A percentile compares a stretch with the other conserved stretches of the same genome.
Evolutionary conservation across 768 basidiomycete genomes (phyloP).

Genomic region (Rhodotorula kratochvilovae): DNA sequence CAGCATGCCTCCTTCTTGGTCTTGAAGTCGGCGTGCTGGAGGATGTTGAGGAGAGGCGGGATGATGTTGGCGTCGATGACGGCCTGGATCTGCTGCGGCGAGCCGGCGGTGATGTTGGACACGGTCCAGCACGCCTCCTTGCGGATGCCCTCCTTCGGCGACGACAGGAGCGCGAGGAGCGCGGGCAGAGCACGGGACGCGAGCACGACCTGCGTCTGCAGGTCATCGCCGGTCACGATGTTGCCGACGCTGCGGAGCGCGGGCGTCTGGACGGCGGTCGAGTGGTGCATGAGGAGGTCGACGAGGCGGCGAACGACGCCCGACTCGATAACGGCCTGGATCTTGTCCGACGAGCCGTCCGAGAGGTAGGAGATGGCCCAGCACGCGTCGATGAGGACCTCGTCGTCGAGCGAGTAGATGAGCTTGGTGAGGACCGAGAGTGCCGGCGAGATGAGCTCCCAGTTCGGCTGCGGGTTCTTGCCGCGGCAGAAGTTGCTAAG

Average conservation of each 20-base stretch:
- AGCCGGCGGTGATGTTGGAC: conserved; percentile 95
- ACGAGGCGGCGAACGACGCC: conserved; percentile 96
- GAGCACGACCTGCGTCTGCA: conserved; percentile 98
- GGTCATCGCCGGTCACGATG: conserved; percentile 97
- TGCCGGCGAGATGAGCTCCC: conserved; percentile 96
- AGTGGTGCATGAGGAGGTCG: conserved; percentile 77
- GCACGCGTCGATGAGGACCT: conserved; percentile 98
- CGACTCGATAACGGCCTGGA: conserved; percentile 99
- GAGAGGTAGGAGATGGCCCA: conserved; percentile 99
- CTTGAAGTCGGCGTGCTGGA: conserved; percentile 97
- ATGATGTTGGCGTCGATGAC: conserved; percentile 98
- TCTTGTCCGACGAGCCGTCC: conserved; percentile 98
- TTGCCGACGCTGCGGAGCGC: conserved; percentile 97
- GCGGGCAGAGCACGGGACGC: conserved; percentile 95
- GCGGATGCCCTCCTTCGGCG: conserved; percentile 96
- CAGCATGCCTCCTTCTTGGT: conserved; percentile 99
- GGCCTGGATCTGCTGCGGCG: conserved; percentile 91
- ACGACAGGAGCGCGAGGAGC: conserved; percentile 83
- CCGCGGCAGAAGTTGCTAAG: conserved; percentile 98
- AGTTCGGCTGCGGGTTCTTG: conserved; percentile 94
- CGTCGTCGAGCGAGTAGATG: conserved; percentile 97
- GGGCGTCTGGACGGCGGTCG: conserved; percentile 90
- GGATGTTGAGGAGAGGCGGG: conserved; percentile 96
- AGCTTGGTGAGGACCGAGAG: conserved; percentile 94
- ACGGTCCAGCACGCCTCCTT: conserved; percentile 99